Conservation (phyloP, 1,284 basidiomycete species). For the Ustilago sp. region DNA sequence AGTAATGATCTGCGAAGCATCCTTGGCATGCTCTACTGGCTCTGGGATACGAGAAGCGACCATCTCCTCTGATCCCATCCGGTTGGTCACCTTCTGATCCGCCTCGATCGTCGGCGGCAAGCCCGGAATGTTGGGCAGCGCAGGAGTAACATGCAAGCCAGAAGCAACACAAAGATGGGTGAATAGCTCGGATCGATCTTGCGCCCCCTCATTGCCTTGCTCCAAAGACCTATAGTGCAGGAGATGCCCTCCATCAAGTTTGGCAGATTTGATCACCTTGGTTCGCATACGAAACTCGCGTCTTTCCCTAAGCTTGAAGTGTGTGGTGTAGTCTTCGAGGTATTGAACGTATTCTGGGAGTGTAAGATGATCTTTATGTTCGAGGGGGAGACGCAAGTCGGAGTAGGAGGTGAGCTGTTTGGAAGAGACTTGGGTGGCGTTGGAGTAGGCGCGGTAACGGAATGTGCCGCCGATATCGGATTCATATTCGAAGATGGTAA, state of each 20-base stretch:
- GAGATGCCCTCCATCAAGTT: conserved; percentile 40
- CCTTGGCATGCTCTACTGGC: conserved; percentile 27
- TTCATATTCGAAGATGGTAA: conserved; percentile 73
- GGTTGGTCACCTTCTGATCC: conserved; percentile 35
- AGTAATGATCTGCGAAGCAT: conserved; percentile 48
- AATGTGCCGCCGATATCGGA: conserved; percentile 77
- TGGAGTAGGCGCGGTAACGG: conserved; percentile 71
- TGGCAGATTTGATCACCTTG: conserved; percentile 42
- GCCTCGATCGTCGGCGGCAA: conserved; percentile 41
- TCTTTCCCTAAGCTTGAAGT: conserved; percentile 72
- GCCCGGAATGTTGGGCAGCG: conserved; percentile 52
- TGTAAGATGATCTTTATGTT: conserved; percentile 75
- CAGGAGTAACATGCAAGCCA: conserved; percentile 56
- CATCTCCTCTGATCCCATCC: conserved; percentile 29
- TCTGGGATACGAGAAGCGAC: conserved; percentile 33
- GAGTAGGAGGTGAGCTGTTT: conserved; percentile 78
- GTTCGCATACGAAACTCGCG: conserved; percentile 48
- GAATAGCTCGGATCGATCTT: conserved; percentile 40
- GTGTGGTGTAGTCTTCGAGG: conserved; percentile 73
- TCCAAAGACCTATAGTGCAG: conserved; percentile 24
- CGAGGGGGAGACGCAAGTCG: conserved; percentile 75
- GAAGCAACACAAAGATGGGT: conserved; percentile 57
- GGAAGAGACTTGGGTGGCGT: conserved; percentile 75
- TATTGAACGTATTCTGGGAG: conserved; percentile 76
- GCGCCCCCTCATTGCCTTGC: background rate